phyloP scores from a whole-genome alignment of 2,329 filamentous ascomycete species.

The Alternaria arborescens region DNA sequence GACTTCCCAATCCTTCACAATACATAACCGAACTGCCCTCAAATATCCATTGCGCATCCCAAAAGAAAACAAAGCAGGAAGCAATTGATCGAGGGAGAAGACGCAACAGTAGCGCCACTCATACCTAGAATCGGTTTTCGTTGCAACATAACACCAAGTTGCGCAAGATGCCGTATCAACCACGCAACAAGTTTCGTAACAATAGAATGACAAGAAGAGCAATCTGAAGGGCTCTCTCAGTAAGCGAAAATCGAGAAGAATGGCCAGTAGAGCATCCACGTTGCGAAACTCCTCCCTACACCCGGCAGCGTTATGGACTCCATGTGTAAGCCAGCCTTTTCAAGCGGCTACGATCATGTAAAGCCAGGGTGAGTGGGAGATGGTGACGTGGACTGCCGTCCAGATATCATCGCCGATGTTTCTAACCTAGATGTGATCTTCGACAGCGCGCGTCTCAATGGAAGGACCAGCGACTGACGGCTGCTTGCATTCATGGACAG shows the following conservation, averaged over 20 bases:
- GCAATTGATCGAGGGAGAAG: neutral
- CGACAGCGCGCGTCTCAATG: neutral
- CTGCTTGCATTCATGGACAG: neutral
- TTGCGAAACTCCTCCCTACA: neutral
- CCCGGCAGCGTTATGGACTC: neutral
- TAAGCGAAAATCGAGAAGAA: neutral
- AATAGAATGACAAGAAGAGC: neutral
- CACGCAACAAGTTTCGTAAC: neutral
- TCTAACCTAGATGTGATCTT: neutral
- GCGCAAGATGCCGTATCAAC: neutral
- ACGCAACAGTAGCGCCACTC: neutral
- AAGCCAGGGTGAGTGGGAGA: neutral
- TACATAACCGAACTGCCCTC: neutral
- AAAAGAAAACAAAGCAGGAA: neutral
- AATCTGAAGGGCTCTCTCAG: neutral
- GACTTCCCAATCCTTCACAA: neutral
- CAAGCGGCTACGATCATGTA: neutral
- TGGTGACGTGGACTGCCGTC: neutral
- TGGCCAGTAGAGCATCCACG: neutral
- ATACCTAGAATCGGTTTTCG: neutral
- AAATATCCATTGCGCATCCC: neutral
- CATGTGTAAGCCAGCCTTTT: neutral
- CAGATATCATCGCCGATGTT: too few species aligned
- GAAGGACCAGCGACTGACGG: neutral
- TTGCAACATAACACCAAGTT: neutral